Conservation (phyloP, 768 basidiomycete species). For the Agrocybe pediades region DNA sequence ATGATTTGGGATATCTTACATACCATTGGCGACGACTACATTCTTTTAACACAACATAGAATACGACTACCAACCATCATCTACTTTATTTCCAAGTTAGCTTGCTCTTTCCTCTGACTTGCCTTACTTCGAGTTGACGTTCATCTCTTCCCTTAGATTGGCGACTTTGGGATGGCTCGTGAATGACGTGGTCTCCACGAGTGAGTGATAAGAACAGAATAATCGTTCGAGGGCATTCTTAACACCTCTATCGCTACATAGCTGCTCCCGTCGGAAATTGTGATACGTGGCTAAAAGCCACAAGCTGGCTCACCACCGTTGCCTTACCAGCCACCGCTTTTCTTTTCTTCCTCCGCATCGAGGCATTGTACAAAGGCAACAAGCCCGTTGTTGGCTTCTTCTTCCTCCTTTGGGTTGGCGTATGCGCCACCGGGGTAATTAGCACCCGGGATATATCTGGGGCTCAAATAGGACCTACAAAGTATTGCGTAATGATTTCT, state of each 20-base stretch:
- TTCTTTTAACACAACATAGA: not conserved
- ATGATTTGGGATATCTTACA: conserved; percentile 7
- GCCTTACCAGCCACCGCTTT: conserved; percentile 3
- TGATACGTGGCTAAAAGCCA: not conserved
- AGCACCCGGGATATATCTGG: not conserved
- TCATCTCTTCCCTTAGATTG: not conserved
- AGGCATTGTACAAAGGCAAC: conserved; percentile 8
- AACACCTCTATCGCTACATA: not conserved
- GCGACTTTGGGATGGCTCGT: not conserved
- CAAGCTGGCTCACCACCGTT: not conserved
- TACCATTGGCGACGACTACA: not conserved
- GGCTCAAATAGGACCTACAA: conserved; percentile 8
- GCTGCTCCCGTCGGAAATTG: conserved; percentile 8
- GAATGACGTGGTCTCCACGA: too few species aligned
- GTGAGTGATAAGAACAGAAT: not conserved
- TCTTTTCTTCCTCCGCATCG: conserved; percentile 14
- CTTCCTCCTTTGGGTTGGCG: conserved; percentile 6
- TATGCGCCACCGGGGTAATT: not conserved
- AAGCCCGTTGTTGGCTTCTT: conserved; percentile 7
- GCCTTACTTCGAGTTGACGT: not conserved
- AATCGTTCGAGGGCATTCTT: not conserved
- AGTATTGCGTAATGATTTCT: conserved; percentile 4
- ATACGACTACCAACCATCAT: not conserved
- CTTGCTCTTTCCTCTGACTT: too few species aligned
- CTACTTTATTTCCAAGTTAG: conserved; percentile 7